Conservation (phyloP, 2,329 filamentous ascomycete genomes). For the Fusarium temperatum region DNA sequence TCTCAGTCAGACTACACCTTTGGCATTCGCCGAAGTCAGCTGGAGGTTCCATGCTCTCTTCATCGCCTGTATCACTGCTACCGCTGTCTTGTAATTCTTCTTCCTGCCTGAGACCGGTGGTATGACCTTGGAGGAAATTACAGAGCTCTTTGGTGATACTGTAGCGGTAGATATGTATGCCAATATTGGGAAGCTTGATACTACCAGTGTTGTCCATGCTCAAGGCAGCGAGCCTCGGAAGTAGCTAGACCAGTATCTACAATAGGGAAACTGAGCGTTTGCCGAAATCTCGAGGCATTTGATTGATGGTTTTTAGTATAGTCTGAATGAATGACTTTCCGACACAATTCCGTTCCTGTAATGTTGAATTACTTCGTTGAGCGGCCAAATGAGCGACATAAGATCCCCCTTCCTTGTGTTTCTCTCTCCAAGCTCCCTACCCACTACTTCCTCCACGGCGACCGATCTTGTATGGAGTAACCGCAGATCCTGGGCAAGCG, state of each 20-base stretch:
- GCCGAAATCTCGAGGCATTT: not conserved
- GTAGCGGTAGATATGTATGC: not conserved
- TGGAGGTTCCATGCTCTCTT: not conserved
- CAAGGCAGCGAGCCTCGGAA: not conserved
- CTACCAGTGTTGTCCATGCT: not conserved
- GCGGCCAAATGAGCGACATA: not conserved
- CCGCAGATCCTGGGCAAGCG: accelerated
- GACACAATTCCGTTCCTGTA: no score
- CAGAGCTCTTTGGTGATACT: not conserved
- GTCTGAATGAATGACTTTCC: not conserved
- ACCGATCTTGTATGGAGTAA: no score
- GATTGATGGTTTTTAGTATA: not conserved
- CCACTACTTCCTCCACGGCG: not conserved
- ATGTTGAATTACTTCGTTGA: not conserved
- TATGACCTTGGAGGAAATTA: not conserved
- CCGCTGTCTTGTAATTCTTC: not conserved
- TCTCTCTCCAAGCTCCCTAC: not conserved
- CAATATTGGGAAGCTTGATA: not conserved
- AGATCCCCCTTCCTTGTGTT: not conserved
- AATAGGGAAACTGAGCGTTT: not conserved
- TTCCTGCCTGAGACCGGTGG: not conserved
- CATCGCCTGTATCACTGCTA: not conserved
- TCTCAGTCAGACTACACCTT: no score
- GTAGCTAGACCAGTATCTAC: not conserved
- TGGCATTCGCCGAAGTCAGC: no score